Base-by-base conservation (phyloP, 1,284 basidiomycete genomes). In the Malassezia psittaci region DNA sequence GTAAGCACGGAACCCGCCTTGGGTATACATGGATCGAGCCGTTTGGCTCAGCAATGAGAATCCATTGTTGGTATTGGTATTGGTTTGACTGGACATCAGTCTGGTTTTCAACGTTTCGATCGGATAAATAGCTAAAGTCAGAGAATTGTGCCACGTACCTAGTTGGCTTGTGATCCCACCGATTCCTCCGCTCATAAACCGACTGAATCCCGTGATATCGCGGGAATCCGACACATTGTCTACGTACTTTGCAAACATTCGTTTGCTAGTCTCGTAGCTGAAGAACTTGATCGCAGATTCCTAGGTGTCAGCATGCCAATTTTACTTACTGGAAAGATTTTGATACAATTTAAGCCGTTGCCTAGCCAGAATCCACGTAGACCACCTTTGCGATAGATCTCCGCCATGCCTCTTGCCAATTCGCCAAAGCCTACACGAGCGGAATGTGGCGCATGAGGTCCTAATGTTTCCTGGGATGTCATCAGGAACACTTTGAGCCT, bases 211-310 rank as follows among this genome's bases (percentile, higher is more conserved):
- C 62, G 88, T 90, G 63, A 98, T 90, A 49, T 96, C 84, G 38
- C 88, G 81, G 13, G 85, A 78, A 72, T 98, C 91, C 6, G 88
- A 85, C 2, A 96, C 91, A 51, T 83, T 77, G 76, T 96, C 93
- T 79, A 85, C 86, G 76, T 96, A 87, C 70, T 83, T 81, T 5
- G 93, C 94, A 75, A 98, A 91, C 57, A 89, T 81, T 10, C 86
- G 85, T 85, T 98, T 98, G 82, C 87, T 84, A 60, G 88, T 87
- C 77, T 98, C 94, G 76, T 96, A 98, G 7, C 87, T 78, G 66
- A 94, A 84, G 78, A 99, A 99, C 77, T 96, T 99, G 81, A 98
- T 96, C 16, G 94, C 94, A 41, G 87, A 90, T 78, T 96, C 91
- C 41, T 43, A 21, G 9, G 41, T 21, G 7, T 29, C 24, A 12